Conservation (phyloP, 192 early-diverging fungal species). For the Linnemannia exigua region DNA sequence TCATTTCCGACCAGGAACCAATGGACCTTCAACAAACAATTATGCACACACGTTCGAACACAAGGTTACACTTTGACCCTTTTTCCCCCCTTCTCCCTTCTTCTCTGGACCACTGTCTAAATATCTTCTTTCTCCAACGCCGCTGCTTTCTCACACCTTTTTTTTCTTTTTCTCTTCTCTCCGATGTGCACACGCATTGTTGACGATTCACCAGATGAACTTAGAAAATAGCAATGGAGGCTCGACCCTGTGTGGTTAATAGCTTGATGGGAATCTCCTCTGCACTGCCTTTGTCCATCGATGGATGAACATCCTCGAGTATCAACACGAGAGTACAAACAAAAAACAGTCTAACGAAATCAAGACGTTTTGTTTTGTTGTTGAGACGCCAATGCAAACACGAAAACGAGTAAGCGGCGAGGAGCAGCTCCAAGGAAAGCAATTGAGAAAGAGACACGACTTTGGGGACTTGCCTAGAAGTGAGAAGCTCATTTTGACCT, state of each 20-base stretch:
- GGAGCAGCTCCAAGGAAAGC: not conserved
- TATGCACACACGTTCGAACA: not conserved
- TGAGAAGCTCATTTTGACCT: not conserved
- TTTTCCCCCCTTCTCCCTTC: too few species aligned
- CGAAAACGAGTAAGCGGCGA: not conserved
- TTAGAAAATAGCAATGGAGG: not conserved
- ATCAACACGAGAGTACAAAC: not conserved
- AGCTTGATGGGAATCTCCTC: not conserved
- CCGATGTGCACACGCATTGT: not conserved
- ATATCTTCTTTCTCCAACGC: not conserved
- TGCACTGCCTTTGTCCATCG: not conserved
- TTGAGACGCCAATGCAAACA: not conserved
- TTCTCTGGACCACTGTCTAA: not conserved
- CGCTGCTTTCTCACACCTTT: not conserved
- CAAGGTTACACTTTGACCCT: conserved; percentile 7
- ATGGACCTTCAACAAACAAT: conserved; percentile 5
- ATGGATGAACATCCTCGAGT: not conserved
- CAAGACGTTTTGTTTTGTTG: not conserved
- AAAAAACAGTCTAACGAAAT: not conserved
- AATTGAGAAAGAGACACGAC: not conserved
- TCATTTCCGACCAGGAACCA: not conserved
- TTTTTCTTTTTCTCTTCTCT: not conserved
- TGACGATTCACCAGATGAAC: not conserved
- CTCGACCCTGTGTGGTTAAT: not conserved
- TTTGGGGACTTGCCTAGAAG: not conserved